Evolutionary conservation across 176 grass and related monocot genomes (phyloP), one percentile per base, ranked within the genome.

Genomic region (Phragmites australis): DNA sequence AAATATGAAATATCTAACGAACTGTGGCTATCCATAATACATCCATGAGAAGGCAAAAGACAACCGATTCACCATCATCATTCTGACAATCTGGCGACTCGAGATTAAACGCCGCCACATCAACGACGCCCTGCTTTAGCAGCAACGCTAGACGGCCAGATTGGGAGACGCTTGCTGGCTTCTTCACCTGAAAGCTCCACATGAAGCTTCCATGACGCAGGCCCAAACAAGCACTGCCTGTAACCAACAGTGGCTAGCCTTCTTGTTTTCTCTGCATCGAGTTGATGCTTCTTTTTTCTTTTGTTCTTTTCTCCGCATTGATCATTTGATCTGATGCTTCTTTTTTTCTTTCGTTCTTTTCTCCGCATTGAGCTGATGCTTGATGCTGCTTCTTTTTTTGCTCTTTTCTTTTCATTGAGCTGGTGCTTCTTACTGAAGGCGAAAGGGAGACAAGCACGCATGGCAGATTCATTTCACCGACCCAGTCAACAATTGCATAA

Each of bases 191-290:
- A 81, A 46, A 77, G 72, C 72, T 84, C 27, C 54, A 30, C 41
- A 48, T 49, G 82, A 77, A 77, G 63, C 51, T 84, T 77, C 74
- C 53, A 78, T 75, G 60, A 21, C 21, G 69, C 69, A 52, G 37
- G 21, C 19, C 45, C 32, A 9, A 68, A 34, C 37, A 30, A 68
- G 49, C 37, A 30, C 77, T 26, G 62, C 18, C 70, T 44, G 57
- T 17, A 41, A 53, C 57, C 29, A 13, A 43, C 53, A 61, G 29
- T 6, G 74, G 22, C 4, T 12, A 70, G 9, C 54, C 57, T 50
- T 76, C 9, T 56, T 68, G 29, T 42, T 52, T 56, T 2, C 50
- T 80, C 61, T 30, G 12, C n/a, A 30, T 68, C 41, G 51, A 46
- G 10, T 41, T 77, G 55, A 77, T 47, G 56, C 56, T 77, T 62